Base-by-base conservation (phyloP, 495 filamentous ascomycete genomes). In the Penicillium waksmanii region DNA sequence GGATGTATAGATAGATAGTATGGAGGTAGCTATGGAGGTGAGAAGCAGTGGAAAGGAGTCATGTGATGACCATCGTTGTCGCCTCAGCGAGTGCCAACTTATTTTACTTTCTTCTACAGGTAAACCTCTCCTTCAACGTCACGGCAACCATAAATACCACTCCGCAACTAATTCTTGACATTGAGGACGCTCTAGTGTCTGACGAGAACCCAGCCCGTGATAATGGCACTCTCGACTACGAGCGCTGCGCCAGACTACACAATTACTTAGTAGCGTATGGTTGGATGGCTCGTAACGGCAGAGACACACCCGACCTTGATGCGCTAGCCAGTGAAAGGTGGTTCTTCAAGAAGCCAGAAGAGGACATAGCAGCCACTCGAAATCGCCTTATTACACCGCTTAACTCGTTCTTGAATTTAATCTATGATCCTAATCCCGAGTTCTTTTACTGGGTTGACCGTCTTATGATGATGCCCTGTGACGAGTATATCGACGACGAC, bases 221-320 rank as follows among this genome's bases (percentile, higher is more conserved):
- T 46, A 53, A 70, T 1, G 56, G 51, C 19, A 62, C 58, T 2
- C 60, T 81, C 47, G 74, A 79, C 53, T 65, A 66, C 53, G 63
- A 64, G 44, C 65, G 77, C 52, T 81, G 78, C 47, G 75, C 76
- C 10, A 69, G 68, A 51, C 57, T 81, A 18, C 77, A 79, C 59
- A 81, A 80, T 53, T 68, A 74, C 35, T 58, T 81, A 19, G 63
- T 75, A 19, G 56, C 67, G 34, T 71, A 75, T 55, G 69, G 58
- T 60, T 78, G 65, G 69, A 56, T 71, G 49, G 57, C 68, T 15
- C 65, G 66, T 51, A 21, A 60, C n/a, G 63, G 61, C 18, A 53
- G 40, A 42, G 17, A 57, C 17, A 49, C 36, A 34, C 57, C 57
- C 2, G 56, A 64, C 25, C 53, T 71, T 3, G 53, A 67, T 35